Percentiles rank a stretch among this genome's conserved stretches.
These are phyloP conservation scores for Penicillium sp. DNA, from an alignment of 2,329 filamentous ascomycete genomes.

Conservation along the genomic window DNA sequence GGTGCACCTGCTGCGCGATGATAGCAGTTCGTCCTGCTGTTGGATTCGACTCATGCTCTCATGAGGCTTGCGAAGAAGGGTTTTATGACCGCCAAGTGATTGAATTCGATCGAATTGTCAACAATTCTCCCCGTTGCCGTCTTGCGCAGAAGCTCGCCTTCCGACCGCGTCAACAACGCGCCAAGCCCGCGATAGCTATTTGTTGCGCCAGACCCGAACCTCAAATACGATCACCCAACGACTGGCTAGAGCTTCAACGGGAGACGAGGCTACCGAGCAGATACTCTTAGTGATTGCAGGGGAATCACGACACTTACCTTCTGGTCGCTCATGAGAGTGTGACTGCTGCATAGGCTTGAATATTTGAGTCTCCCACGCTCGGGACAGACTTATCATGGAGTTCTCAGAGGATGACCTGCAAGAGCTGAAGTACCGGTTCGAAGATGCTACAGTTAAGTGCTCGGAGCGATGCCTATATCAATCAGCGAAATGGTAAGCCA, in stretches of 20 bases:
- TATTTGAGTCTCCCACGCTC: slow-evolving; percentile 2
- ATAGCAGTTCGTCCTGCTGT: slow-evolving; percentile 11
- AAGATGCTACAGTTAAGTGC: slow-evolving; percentile 86
- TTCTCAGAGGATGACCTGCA: slow-evolving; percentile 47
- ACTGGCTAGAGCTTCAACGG: not conserved
- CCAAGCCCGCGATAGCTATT: slow-evolving; percentile 15
- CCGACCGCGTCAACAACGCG: slow-evolving; percentile 18
- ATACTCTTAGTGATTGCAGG: not conserved
- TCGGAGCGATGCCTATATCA: slow-evolving; percentile 95
- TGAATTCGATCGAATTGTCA: not conserved
- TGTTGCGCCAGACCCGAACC: slow-evolving; percentile 13
- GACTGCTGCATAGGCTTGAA: not conserved
- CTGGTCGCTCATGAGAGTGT: not conserved
- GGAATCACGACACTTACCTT: not conserved
- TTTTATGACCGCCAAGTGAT: not conserved
- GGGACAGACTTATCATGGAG: slow-evolving; percentile 37
- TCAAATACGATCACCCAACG: not conserved
- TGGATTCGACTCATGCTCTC: not conserved
- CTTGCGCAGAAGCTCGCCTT: not conserved
- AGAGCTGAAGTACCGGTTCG: slow-evolving; percentile 75
- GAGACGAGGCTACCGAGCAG: not conserved
- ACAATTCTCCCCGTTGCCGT: not conserved
- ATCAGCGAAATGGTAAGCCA: slow-evolving; percentile 84
- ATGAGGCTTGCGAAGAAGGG: not conserved
- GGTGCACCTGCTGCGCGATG: slow-evolving; percentile 25